Conservation (phyloP, 805 yeast genomes). For the Cyberlindnera suaveolens region DNA sequence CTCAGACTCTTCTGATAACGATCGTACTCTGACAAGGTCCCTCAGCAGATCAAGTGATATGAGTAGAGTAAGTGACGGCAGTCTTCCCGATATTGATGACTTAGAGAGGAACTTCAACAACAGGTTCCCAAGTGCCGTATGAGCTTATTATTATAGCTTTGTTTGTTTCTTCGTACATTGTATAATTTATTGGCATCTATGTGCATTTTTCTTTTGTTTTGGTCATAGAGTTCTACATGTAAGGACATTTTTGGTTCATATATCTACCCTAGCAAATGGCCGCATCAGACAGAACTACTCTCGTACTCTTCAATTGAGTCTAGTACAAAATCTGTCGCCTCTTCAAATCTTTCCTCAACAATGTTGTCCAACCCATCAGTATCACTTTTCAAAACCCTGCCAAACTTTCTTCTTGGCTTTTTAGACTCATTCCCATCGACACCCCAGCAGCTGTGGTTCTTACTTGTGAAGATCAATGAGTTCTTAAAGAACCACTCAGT, state of each 20-base stretch:
- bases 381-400: constrained; percentile 75
- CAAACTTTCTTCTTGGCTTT: constrained; percentile 84
- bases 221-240: no score
- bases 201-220: no score
- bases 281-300: constrained; percentile 24
- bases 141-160: background rate
- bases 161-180: no score
- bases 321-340: constrained; percentile 75
- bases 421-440: constrained; percentile 42
- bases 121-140: constrained; percentile 57
- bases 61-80: constrained; percentile 31
- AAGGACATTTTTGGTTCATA: no score
- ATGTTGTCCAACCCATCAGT: constrained; percentile 70
- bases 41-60: constrained; percentile 4
- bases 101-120: constrained; percentile 51
- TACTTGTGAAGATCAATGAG: constrained; percentile 74
- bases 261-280: no score
- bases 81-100: constrained; percentile 50
- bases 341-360: constrained; percentile 76
- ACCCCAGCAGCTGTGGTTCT: constrained; percentile 78
- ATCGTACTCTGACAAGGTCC: constrained; percentile 7
- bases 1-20: constrained; percentile 1
- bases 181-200: no score
- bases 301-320: constrained; percentile 72
- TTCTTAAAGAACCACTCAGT: constrained; percentile 89